Conservation (phyloP, 257 asterid genomes). For the Solanum neorickii region DNA sequence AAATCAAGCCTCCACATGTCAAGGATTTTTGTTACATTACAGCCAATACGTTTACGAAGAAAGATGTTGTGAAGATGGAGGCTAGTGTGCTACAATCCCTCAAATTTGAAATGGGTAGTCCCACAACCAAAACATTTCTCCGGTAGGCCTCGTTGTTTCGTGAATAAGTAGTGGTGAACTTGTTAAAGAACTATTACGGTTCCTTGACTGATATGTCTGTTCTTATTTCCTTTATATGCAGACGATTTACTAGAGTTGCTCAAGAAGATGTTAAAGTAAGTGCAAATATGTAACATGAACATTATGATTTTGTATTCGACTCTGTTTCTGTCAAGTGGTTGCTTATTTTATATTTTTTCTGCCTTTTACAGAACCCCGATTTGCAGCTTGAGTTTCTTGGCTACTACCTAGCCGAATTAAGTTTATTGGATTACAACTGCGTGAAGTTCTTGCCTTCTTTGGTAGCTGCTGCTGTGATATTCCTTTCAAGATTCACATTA, state of each 20-base stretch:
- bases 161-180: background rate
- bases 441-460: slow-evolving; percentile 68
- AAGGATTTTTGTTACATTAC: slow-evolving; percentile 69
- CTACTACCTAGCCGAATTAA: slow-evolving; percentile 68
- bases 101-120: slow-evolving; percentile 76
- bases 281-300: background rate
- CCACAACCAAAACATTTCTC: slow-evolving; percentile 9
- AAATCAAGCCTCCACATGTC: slow-evolving; percentile 68
- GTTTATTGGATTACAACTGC: slow-evolving; percentile 68
- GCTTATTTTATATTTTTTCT: background rate
- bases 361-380: slow-evolving; percentile 27
- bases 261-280: slow-evolving; percentile 50
- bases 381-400: slow-evolving; percentile 70
- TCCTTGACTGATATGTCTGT: background rate
- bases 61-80: slow-evolving; percentile 80
- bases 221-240: background rate
- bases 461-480: slow-evolving; percentile 71
- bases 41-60: slow-evolving; percentile 46
- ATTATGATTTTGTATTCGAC: background rate
- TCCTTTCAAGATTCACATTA: slow-evolving; percentile 62
- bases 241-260: slow-evolving; percentile 42
- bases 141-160: background rate
- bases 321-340: background rate
- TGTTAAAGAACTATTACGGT: background rate
- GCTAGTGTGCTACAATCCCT: slow-evolving; percentile 63